Conservation (phyloP, 2,329 filamentous ascomycete species). For the Xylariaceae sp. region DNA sequence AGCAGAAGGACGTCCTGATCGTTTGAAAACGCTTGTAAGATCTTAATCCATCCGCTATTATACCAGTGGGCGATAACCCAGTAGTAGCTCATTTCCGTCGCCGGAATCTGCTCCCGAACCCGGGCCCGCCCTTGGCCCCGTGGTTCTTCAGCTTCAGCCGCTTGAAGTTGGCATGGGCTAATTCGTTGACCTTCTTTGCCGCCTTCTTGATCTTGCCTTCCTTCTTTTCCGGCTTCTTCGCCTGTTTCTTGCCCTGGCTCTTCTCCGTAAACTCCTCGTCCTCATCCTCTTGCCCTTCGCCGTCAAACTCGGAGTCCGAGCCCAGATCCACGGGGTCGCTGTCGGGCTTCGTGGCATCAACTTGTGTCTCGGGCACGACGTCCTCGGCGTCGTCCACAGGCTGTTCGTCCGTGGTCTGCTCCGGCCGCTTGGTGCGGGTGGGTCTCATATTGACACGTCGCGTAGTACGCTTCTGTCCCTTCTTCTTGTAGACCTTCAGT, state of each 20-base stretch:
- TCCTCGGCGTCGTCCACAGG: constrained; percentile 44
- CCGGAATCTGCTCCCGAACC: constrained; percentile 60
- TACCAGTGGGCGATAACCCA: not conserved
- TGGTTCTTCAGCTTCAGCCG: constrained; percentile 64
- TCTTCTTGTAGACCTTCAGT: constrained; percentile 74
- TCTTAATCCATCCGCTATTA: not conserved
- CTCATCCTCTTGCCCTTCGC: constrained; percentile 39
- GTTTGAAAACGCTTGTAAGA: not conserved
- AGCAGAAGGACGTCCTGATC: not conserved
- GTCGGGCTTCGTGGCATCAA: constrained; percentile 33
- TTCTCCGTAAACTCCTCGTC: constrained; percentile 31
- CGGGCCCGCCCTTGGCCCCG: constrained; percentile 64
- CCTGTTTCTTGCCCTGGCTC: constrained; percentile 25
- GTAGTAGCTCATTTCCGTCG: constrained; percentile 44
- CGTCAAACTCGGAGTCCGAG: constrained; percentile 46
- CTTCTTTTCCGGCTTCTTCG: constrained; percentile 37
- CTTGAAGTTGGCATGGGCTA: constrained; percentile 69
- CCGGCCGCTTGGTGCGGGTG: constrained; percentile 51
- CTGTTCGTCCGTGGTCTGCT: constrained; percentile 35
- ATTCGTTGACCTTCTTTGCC: constrained; percentile 63
- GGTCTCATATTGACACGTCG: constrained; percentile 67
- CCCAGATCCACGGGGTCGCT: constrained; percentile 37
- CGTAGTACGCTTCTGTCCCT: constrained; percentile 80
- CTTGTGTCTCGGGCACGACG: constrained; percentile 45
- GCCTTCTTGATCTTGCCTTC: constrained; percentile 54